Base-by-base conservation (phyloP, 2,329 filamentous ascomycete species). In the Colletotrichum lini region DNA sequence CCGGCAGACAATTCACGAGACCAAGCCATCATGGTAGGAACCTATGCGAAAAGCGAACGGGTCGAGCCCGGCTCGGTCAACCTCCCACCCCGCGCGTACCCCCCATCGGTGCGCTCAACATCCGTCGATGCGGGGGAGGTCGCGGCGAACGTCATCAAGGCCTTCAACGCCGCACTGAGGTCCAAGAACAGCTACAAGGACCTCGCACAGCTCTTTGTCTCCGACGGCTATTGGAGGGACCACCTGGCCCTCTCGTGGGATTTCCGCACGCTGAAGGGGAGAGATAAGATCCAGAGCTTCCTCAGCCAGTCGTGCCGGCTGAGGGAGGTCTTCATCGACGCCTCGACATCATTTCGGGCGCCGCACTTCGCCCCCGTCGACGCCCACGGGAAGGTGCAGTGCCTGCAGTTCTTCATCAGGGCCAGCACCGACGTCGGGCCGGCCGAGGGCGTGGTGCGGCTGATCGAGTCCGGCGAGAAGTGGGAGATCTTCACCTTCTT, bases 401-500 rank as follows among this genome's bases (percentile, higher is more conserved):
- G 88, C 2, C 80, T 94, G 0, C 83, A 87, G 59, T 88, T 88
- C 69, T 91, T 90, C 74, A 79, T 91, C 60, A 84, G 78, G 0
- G 80, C 91, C 23, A 83, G 87, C 3, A 91, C 88, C 0, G 80
- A 82, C 6, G 74, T 88, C 1, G 91, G 91, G 0, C 74, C 74
- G 0, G 92, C 90, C 0, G 79, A 84, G 1, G 92, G 91, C 1
- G 74, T 93, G 1, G 82, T 88, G 0, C 82, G 89, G 4, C 77
- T 93, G 0, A 82, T 85, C 0, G 79, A 78, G 3, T 30, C 54
- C 7, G 81, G 78, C 0, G 62, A 47, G 0, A 47, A 42, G 4
- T 91, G 88, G 88, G 89, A 88, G 75, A 85, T 87, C 0, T 89
- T 87, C 73, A 89, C 87, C 4, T 76, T 91, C 0, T 91, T 86